Evolutionary conservation across 306 rosid genomes (phyloP).

Genomic region (Canavalia ensiformis): DNA sequence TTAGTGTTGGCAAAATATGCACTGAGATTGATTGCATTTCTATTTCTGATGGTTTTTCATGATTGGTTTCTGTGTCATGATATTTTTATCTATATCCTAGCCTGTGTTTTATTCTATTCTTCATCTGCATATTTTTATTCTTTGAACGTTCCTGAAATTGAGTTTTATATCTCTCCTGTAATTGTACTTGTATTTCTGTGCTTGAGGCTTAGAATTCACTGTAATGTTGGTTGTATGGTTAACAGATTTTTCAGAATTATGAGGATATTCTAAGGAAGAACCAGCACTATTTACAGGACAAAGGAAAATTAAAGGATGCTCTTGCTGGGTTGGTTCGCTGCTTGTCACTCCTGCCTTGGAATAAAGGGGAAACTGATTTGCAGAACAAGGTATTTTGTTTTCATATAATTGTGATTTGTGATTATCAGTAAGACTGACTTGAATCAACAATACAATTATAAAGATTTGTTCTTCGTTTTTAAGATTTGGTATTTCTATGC

Average conservation of each 20-base stretch:
- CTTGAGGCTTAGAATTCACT: slow-evolving; percentile 26
- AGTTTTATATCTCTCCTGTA: slow-evolving; percentile 16
- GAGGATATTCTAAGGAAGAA: slow-evolving; percentile 76
- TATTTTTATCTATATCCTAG: slow-evolving; percentile 13
- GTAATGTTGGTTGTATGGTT: slow-evolving; percentile 47
- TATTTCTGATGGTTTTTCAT: slow-evolving; percentile 12
- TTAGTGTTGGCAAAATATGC: slow-evolving; percentile 21
- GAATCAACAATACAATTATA: slow-evolving; percentile 11
- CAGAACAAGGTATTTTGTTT: slow-evolving; percentile 62
- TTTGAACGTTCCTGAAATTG: slow-evolving; percentile 7
- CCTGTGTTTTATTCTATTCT: slow-evolving; percentile 30
- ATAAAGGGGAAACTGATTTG: slow-evolving; percentile 63
- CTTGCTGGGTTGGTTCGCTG: slow-evolving; percentile 82
- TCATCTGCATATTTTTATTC: slow-evolving; percentile 11
- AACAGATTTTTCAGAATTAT: slow-evolving; percentile 83
- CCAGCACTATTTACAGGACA: slow-evolving; percentile 74
- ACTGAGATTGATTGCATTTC: slow-evolving; percentile 12
- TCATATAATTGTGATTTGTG: slow-evolving; percentile 27
- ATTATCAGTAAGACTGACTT: slow-evolving; percentile 30
- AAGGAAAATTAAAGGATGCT: slow-evolving; percentile 73
- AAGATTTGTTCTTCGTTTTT: slow-evolving; percentile 3
- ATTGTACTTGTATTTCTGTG: slow-evolving; percentile 15
- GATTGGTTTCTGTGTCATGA: slow-evolving; percentile 3
- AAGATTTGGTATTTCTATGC: slow-evolving; percentile 17
- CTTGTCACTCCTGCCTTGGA: slow-evolving; percentile 84